phyloP scores from a whole-genome alignment of 495 filamentous ascomycete genomes.

The Podospora conica region DNA sequence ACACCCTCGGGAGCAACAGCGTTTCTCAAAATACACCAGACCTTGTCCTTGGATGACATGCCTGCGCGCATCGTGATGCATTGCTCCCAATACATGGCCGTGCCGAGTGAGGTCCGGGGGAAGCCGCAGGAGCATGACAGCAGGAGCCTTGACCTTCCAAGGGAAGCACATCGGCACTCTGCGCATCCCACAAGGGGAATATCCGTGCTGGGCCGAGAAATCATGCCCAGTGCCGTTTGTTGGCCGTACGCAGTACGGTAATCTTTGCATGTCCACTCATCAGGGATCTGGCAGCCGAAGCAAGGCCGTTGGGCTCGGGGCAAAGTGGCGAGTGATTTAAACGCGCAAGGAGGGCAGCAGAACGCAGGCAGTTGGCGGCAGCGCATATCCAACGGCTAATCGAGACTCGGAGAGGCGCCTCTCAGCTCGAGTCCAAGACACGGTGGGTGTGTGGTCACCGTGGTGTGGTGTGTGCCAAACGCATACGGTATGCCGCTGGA shows the following conservation, averaged over 20 bases:
- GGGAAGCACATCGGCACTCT: too few relatives aligned
- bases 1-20: too few relatives aligned
- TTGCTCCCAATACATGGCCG: not conserved
- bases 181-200: not conserved
- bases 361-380: slow-evolving; percentile 13
- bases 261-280: not conserved
- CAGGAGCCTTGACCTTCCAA: not conserved
- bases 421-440: slow-evolving; percentile 13
- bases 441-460: too few relatives aligned
- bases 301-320: slow-evolving; percentile 26
- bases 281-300: slow-evolving; percentile 14
- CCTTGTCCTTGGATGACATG: not conserved
- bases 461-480: slow-evolving; percentile 1
- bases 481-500: not conserved
- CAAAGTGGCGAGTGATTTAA: slow-evolving; percentile 23
- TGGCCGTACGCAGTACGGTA: not conserved
- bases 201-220: not conserved
- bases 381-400: slow-evolving; percentile 19
- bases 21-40: not conserved
- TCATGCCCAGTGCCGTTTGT: not conserved
- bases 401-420: slow-evolving; percentile 9
- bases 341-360: slow-evolving; percentile 22
- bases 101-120: not conserved
- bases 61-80: not conserved
- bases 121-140: not conserved